Conservation (phyloP, 805 yeast species). For the Candida stauntonica region DNA sequence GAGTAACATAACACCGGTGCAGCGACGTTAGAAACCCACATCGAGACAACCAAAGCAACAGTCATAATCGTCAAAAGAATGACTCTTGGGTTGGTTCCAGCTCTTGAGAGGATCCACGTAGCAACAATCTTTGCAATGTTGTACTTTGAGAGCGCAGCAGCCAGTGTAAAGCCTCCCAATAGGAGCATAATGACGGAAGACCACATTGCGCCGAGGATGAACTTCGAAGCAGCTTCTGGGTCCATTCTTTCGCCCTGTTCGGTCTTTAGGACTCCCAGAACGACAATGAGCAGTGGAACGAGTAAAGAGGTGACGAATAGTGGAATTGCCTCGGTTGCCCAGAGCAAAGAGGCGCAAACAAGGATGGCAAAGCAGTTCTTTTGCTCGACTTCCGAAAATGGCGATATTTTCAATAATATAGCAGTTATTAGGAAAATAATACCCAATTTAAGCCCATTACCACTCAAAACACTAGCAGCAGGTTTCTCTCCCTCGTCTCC, state of each 20-base stretch:
- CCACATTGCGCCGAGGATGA: slow-evolving; percentile 89
- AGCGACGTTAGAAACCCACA: slow-evolving; percentile 97
- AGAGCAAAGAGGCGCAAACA: slow-evolving; percentile 73
- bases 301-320: slow-evolving; percentile 82
- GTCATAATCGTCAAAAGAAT: slow-evolving; percentile 78
- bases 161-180: slow-evolving; percentile 90
- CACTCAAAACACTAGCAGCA: slow-evolving; percentile 24
- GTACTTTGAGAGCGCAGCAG: slow-evolving; percentile 90
- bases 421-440: slow-evolving; percentile 47
- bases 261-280: slow-evolving; percentile 63
- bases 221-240: slow-evolving; percentile 62
- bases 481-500: slow-evolving; percentile 28
- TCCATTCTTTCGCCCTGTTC: slow-evolving; percentile 54
- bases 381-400: slow-evolving; percentile 53
- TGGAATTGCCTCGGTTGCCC: slow-evolving; percentile 97
- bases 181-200: slow-evolving; percentile 85
- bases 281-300: slow-evolving; percentile 77
- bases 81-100: slow-evolving; percentile 81
- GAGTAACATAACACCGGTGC: slow-evolving; percentile 93
- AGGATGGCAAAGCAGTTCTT: slow-evolving; percentile 83
- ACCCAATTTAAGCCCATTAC: slow-evolving; percentile 40
- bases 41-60: slow-evolving; percentile 79
- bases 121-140: slow-evolving; percentile 84
- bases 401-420: slow-evolving; percentile 41
- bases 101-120: slow-evolving; percentile 71